phyloP scores from a whole-genome alignment of 305 asterid genomes.

The Fraxinus sp. region DNA sequence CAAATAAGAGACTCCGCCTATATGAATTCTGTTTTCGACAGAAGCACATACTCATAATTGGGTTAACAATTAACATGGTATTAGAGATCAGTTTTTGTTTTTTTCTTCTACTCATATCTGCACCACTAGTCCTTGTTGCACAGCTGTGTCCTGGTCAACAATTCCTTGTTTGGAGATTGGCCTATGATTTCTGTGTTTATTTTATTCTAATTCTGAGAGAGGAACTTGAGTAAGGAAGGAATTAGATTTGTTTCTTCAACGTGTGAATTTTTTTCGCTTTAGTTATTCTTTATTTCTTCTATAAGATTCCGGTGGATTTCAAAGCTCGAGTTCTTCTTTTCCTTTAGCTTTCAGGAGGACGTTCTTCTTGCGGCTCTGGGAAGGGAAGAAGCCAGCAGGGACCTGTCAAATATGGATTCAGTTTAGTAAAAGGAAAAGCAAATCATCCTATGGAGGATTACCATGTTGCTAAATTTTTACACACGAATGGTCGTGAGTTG shows the following conservation, averaged over 20 bases:
- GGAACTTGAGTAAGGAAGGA: not conserved
- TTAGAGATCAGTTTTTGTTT: not conserved
- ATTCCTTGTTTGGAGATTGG: not conserved
- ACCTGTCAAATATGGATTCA: slow-evolving; percentile 64
- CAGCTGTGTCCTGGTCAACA: not conserved
- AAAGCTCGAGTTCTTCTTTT: slow-evolving; percentile 22
- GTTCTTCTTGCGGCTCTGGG: slow-evolving; percentile 56
- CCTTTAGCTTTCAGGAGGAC: slow-evolving; percentile 58
- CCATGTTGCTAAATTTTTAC: slow-evolving; percentile 84
- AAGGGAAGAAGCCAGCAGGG: slow-evolving; percentile 77
- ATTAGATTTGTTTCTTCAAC: not conserved
- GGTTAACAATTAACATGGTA: not conserved
- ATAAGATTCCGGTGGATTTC: not conserved
- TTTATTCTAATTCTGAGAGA: not conserved
- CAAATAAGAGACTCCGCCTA: not conserved
- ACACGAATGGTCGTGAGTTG: slow-evolving; percentile 56
- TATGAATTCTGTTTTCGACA: not conserved
- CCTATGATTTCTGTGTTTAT: not conserved
- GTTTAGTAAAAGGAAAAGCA: slow-evolving; percentile 79
- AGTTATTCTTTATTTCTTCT: not conserved
- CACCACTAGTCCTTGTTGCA: not conserved
- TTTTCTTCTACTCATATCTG: not conserved
- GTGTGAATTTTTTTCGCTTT: not conserved
- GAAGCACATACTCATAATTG: not conserved
- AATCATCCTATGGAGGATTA: slow-evolving; percentile 97